Evolutionary conservation across 441 rosid species (phyloP), one percentile per base, ranked within the genome.

Genomic region (Cnidoscolus chayamansa): DNA sequence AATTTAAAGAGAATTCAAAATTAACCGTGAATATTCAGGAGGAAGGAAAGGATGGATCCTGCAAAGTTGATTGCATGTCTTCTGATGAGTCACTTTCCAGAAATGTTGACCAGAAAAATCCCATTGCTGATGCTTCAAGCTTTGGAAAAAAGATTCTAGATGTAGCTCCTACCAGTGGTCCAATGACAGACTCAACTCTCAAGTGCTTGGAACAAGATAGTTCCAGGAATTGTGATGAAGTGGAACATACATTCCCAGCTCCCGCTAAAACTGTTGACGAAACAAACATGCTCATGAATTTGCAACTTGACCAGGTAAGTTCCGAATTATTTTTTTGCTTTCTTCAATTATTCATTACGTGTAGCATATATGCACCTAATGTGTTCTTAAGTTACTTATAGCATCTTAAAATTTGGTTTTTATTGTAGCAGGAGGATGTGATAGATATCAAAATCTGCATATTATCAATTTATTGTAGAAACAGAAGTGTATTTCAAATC

Each of bases 1-100:
- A 84, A 78, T 31, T 78, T 70, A 80, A 84, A 10, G 87, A 83
- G 77, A 74, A 77, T 64, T 81, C 85, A 74, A 75, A 72, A 58
- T 73, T 75, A 25, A 74, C 73, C 54, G 47, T 61, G 64, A 70
- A 75, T 68, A 54, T 59, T 68, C 77, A 67, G 72, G 82, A 67
- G 74, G 82, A 73, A 84, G 83, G 67, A 74, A 73, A 68, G 60
- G 81, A 77, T 55, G 78, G 47, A 61, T 76, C 74, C 58, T 61
- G 57, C 59, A 63, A 54, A 35, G 80, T 79, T 59, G 80, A 81
- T 76, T 60, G 73, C 77, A 15, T 68, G 57, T 68, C 72, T 55
- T 19, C 50, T 13, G 19, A 20, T 47, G 73, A 47, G 57, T 50
- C 10, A 11, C 16, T 47, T 69, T 40, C 9, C 2, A 17, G 54